Evolutionary conservation across 2,329 filamentous ascomycete species (phyloP).

Genomic region (Colletotrichum paranaense): DNA sequence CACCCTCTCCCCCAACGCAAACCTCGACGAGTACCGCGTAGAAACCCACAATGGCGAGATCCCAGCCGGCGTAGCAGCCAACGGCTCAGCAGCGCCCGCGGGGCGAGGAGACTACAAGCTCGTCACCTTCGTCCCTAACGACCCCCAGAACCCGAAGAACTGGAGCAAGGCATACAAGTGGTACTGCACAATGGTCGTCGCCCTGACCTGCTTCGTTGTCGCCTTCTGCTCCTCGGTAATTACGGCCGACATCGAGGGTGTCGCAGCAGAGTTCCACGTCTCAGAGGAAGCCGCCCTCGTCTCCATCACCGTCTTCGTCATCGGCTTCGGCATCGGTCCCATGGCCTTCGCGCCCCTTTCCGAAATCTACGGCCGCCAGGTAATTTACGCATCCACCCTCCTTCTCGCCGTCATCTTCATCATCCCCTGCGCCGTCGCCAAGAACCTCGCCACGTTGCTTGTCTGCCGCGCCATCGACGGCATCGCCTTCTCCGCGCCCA

Average conservation of each 20-base stretch:
- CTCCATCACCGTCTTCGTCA: constrained; percentile 80
- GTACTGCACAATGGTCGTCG: constrained; percentile 88
- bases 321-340: constrained; percentile 85
- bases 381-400: constrained; percentile 78
- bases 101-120: constrained; percentile 57
- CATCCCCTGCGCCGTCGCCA: constrained; percentile 81
- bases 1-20: constrained; percentile 68
- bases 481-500: constrained; percentile 86
- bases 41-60: constrained; percentile 74
- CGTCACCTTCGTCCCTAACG: constrained; percentile 74
- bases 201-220: constrained; percentile 79
- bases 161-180: constrained; percentile 84
- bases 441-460: constrained; percentile 81
- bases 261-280: constrained; percentile 72
- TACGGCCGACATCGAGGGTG: constrained; percentile 78
- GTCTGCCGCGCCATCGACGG: constrained; percentile 83
- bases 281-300: constrained; percentile 79
- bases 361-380: constrained; percentile 77
- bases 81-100: constrained; percentile 23
- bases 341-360: constrained; percentile 84
- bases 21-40: constrained; percentile 74
- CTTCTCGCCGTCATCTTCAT: constrained; percentile 80
- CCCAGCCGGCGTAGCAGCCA: constrained; percentile 49
- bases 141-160: constrained; percentile 86
- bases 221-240: constrained; percentile 80